A percentile compares a stretch with the other conserved stretches of the same genome.
Conservation (phyloP, 2,329 filamentous ascomycete species). For the Fusarium sp. region DNA sequence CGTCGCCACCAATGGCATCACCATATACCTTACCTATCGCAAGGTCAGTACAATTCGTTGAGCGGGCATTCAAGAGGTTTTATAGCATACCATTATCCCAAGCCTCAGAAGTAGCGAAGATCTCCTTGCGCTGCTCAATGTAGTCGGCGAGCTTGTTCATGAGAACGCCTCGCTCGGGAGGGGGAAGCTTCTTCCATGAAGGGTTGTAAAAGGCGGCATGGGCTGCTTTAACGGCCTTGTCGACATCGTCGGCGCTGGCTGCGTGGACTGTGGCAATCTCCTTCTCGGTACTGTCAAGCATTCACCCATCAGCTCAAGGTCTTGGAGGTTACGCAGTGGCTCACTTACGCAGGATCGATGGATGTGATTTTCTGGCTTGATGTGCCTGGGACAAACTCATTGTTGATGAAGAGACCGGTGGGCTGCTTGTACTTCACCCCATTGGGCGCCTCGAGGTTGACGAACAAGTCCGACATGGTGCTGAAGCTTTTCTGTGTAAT, state of each 20-base stretch:
- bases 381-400: slow-evolving; percentile 75
- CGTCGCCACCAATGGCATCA: slow-evolving; percentile 71
- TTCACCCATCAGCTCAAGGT: not conserved
- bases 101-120: slow-evolving; percentile 71
- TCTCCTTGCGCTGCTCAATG: slow-evolving; percentile 72
- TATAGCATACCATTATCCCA: slow-evolving; percentile 69
- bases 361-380: slow-evolving; percentile 48
- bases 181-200: slow-evolving; percentile 77
- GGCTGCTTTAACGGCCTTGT: slow-evolving; percentile 60
- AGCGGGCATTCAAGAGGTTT: too few species aligned
- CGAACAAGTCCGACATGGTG: slow-evolving; percentile 48
- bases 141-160: slow-evolving; percentile 76
- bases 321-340: too few species aligned
- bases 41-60: slow-evolving; percentile 56
- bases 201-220: slow-evolving; percentile 76
- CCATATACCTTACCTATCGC: slow-evolving; percentile 71
- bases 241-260: slow-evolving; percentile 50
- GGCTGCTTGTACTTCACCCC: slow-evolving; percentile 81
- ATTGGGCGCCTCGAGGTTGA: slow-evolving; percentile 83
- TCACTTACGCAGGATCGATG: slow-evolving; percentile 50
- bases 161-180: slow-evolving; percentile 75
- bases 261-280: slow-evolving; percentile 51
- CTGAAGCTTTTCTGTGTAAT: slow-evolving; percentile 35
- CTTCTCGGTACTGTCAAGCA: slow-evolving; percentile 47
- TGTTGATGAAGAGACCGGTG: slow-evolving; percentile 86